Evolutionary conservation across 139 green algal species (phyloP), one percentile per base, ranked within the genome.

Genomic region (Chlorella sp.): DNA sequence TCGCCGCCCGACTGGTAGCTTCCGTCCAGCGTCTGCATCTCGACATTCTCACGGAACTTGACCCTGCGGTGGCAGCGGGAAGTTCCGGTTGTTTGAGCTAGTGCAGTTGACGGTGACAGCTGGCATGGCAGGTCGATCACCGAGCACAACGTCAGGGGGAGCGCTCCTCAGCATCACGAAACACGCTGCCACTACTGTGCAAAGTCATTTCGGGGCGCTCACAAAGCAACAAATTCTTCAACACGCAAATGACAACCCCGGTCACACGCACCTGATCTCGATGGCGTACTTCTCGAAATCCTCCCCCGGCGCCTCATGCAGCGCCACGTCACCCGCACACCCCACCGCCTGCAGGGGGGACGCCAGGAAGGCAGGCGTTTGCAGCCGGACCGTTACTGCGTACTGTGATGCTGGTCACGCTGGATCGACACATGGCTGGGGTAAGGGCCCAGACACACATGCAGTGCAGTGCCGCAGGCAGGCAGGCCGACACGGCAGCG

Each of bases 1-100:
- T 99, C 98, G 21, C 98, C 98, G 79, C 98, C 98, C 30, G 92
- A 97, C 92, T 99, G 98, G 48, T 96, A 91, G 80, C 92, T 89
- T 24, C 91, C 91, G 21, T 95, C 98, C 84, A 99, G 95, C 85
- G 96, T 89, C 89, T 97, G 91, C 92, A 99, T 85, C 19, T 95
- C 83, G 92, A 98, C 97, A 0, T 68, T 36, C 16, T 95, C 92
- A 3, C 96, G 94, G 94, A 99, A 99, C 87, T 95, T 95, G 37
- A 95, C 93, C 83, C 90, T 92, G 86, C 69, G 75, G 12, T 9
- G 34, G 69, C 34, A 34, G 53, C 30, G 28, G 48, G 11, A 42
- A 9, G 32, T 26, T 26, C 3, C 3, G 37, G 3, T 15, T 32
- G 3, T 26, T 14, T 18, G 32, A 34, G 30, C 19, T 22, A 83